A percentile compares a stretch with the other conserved stretches of the same genome.
phyloP scores from a whole-genome alignment of 306 rosid species.

The Astragalus glycyphyllos region DNA sequence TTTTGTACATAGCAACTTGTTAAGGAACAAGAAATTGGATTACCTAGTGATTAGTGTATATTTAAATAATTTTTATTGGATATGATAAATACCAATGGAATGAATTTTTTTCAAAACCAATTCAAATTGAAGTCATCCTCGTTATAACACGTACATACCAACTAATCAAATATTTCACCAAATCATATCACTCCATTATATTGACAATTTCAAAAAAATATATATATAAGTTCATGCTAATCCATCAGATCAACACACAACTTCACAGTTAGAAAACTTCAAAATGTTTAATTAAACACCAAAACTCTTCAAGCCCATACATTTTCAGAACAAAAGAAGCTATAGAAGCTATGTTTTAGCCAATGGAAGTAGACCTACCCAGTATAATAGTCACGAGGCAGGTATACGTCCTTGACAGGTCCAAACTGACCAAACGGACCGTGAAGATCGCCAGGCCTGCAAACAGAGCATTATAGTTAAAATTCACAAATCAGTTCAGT shows the following conservation, averaged over 20 bases:
- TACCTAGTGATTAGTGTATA: no score
- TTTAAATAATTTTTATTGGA: no score
- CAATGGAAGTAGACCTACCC: conserved; percentile 58
- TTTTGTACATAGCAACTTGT: no score
- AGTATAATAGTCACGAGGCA: conserved; percentile 85
- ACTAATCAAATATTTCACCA: no score
- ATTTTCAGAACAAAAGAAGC: conserved; percentile 25
- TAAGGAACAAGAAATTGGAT: no score
- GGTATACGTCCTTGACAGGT: conserved; percentile 77
- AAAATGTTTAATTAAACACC: background rate
- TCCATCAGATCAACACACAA: conserved; percentile 2
- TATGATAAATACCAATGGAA: no score
- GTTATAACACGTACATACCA: no score
- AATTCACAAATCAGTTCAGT: background rate
- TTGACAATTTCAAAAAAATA: no score
- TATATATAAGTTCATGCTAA: no score
- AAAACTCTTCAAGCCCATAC: background rate
- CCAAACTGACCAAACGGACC: conserved; percentile 78
- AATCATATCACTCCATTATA: no score
- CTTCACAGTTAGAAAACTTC: background rate
- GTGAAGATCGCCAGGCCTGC: conserved; percentile 73
- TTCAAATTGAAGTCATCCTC: no score
- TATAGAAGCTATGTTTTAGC: background rate
- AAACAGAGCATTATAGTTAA: conserved; percentile 11
- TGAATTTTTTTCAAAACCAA: no score